phyloP scores from a whole-genome alignment of 257 asterid species.

The Solanum raphanifolium region DNA sequence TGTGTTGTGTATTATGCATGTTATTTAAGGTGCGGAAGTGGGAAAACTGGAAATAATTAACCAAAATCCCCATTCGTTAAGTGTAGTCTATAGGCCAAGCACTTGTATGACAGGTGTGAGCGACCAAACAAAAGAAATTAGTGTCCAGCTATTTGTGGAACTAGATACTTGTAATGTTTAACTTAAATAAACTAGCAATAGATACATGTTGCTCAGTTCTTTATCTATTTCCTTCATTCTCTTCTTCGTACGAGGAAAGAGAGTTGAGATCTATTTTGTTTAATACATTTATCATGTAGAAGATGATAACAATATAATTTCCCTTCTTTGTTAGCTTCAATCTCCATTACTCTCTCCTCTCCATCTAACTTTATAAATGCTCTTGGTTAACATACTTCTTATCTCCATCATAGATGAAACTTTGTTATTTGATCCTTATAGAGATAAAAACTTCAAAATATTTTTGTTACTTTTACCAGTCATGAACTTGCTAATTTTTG shows the following conservation, averaged over 20 bases:
- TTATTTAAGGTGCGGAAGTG: neutral
- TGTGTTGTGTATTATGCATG: neutral
- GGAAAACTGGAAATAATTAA: neutral
- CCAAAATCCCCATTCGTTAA: neutral
- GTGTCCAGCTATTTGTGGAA: neutral
- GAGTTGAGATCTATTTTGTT: neutral
- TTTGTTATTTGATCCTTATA: neutral
- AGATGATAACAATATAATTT: neutral
- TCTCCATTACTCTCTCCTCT: neutral
- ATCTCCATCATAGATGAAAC: neutral
- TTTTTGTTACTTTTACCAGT: neutral
- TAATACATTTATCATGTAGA: neutral
- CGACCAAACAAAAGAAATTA: neutral
- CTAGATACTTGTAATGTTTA: neutral
- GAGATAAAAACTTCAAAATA: neutral
- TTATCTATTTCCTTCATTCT: neutral
- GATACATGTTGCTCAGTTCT: neutral
- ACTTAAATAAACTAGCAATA: neutral
- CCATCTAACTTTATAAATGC: neutral
- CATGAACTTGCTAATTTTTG: slow-evolving; percentile 4
- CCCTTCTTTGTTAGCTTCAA: neutral
- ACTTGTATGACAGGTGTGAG: neutral
- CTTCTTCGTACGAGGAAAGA: neutral
- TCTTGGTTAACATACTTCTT: neutral
- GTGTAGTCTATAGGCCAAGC: neutral